phyloP scores from a whole-genome alignment of 202 grass and related monocot genomes.

The Cymbopogon flexuosus region DNA sequence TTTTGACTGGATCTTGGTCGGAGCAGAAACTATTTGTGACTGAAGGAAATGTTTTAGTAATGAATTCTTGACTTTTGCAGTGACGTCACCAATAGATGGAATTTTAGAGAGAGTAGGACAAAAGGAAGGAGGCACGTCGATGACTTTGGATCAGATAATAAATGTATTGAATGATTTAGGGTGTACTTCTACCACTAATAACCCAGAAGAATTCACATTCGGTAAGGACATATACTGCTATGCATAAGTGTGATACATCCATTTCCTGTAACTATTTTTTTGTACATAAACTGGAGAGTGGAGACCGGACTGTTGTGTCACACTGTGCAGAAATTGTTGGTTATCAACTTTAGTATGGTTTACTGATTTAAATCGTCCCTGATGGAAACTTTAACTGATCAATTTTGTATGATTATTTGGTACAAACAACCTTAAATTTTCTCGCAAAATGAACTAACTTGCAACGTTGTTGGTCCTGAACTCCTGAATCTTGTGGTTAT shows the following conservation, averaged over 20 bases:
- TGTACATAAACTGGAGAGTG: no score
- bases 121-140: slow-evolving; percentile 60
- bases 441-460: background rate
- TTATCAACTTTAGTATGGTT: background rate
- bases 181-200: slow-evolving; percentile 40
- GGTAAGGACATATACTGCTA: slow-evolving; percentile 43
- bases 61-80: slow-evolving; percentile 38
- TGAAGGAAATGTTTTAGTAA: background rate
- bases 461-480: background rate
- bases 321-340: background rate
- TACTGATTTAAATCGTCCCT: slow-evolving; percentile 4
- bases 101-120: slow-evolving; percentile 67
- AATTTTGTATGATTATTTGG: background rate
- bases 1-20: background rate
- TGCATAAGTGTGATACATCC: background rate
- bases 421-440: background rate
- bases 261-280: no score
- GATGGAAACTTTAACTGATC: background rate
- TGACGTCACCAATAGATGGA: slow-evolving; percentile 54
- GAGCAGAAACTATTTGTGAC: background rate
- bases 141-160: slow-evolving; percentile 75
- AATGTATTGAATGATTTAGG: slow-evolving; percentile 54
- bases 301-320: background rate
- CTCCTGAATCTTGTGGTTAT: background rate
- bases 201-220: slow-evolving; percentile 44